A percentile compares a stretch with the other conserved stretches of the same genome.
Evolutionary conservation across 192 early-diverging fungal species (phyloP).

Genomic region (Dimargaris verticillata): DNA sequence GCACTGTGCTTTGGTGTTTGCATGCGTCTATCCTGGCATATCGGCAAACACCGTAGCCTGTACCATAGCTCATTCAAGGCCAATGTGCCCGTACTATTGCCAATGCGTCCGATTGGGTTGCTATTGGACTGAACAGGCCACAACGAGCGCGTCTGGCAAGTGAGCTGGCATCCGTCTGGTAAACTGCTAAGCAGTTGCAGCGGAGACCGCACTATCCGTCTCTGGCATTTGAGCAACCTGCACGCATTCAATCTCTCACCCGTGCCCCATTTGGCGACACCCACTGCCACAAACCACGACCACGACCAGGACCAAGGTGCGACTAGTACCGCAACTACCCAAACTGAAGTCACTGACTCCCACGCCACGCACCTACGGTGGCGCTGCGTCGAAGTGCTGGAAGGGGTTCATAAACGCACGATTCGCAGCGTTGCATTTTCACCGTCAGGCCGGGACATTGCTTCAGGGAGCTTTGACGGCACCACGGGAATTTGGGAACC

Average conservation of each 20-base stretch:
- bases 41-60: neutral
- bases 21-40: neutral
- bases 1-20: neutral
- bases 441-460: slow-evolving; percentile 49
- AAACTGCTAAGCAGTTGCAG: slow-evolving; percentile 62
- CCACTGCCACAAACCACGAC: neutral
- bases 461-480: slow-evolving; percentile 85
- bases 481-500: slow-evolving; percentile 82
- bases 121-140: slow-evolving; percentile 34
- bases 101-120: neutral
- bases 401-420: slow-evolving; percentile 81
- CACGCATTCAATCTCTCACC: neutral
- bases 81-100: neutral
- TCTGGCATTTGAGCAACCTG: slow-evolving; percentile 36
- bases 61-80: neutral
- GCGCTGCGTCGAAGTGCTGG: slow-evolving; percentile 54
- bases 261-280: neutral
- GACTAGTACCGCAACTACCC: no score
- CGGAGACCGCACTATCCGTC: slow-evolving; percentile 76
- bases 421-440: slow-evolving; percentile 79
- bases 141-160: slow-evolving; percentile 71
- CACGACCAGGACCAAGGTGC: no score
- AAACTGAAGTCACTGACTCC: slow-evolving; percentile 16
- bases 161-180: slow-evolving; percentile 66
- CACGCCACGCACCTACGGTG: slow-evolving; percentile 30